Evolutionary conservation across 371 early-diverging fungal species (phyloP).

Genomic region (Mortierella sp.): DNA sequence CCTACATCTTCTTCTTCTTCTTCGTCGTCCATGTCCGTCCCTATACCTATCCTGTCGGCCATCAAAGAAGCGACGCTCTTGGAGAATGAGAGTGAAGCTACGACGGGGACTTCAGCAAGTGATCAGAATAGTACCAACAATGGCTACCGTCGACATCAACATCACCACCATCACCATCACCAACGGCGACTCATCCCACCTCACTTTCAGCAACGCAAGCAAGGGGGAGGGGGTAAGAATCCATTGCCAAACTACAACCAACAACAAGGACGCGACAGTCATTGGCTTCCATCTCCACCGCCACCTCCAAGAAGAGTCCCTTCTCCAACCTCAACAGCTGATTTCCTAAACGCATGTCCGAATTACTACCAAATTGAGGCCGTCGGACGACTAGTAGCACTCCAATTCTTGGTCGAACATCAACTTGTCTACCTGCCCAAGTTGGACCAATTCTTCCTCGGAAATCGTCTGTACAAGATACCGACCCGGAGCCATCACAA

Average conservation of each 20-base stretch:
- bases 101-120: not conserved
- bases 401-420: constrained; percentile 37
- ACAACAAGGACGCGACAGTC: not conserved
- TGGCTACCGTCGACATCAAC: not conserved
- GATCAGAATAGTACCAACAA: constrained; percentile 8
- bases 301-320: constrained; percentile 4
- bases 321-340: not conserved
- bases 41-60: not conserved
- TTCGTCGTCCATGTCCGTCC: not conserved
- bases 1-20: not conserved
- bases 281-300: constrained; percentile 8
- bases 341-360: not conserved
- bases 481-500: constrained; percentile 7
- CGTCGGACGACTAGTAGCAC: constrained; percentile 24
- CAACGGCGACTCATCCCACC: not conserved
- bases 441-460: constrained; percentile 28
- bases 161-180: constrained; percentile 1
- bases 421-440: constrained; percentile 24
- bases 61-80: not conserved
- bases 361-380: constrained; percentile 12
- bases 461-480: constrained; percentile 17
- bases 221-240: not conserved
- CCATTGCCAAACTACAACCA: not conserved
- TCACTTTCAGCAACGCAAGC: not conserved
- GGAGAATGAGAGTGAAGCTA: not conserved